Conservation (phyloP, 2,329 filamentous ascomycete genomes). For the Apiospora koreana region DNA sequence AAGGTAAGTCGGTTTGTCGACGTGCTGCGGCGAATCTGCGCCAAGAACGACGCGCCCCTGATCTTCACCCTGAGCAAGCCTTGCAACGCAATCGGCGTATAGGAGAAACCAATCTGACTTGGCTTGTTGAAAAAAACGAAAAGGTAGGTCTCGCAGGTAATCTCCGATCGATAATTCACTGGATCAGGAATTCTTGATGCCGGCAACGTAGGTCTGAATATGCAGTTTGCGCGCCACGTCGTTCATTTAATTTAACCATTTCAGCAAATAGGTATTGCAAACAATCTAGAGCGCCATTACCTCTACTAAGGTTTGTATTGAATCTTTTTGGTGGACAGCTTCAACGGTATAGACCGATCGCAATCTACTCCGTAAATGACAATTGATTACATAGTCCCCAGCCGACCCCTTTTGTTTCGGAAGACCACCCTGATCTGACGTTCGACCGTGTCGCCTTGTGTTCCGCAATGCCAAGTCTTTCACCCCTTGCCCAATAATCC, state of each 20-base stretch:
- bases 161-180: background rate
- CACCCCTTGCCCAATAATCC: background rate
- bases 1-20: slow-evolving; percentile 11
- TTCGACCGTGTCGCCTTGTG: background rate
- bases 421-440: background rate
- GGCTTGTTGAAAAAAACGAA: background rate
- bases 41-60: slow-evolving; percentile 2
- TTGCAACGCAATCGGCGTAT: background rate
- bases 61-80: slow-evolving; percentile 12
- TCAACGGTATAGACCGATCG: background rate
- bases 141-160: background rate
- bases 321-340: background rate
- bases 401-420: background rate
- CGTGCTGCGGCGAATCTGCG: slow-evolving; percentile 6
- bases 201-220: background rate
- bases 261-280: background rate
- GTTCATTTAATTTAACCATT: background rate
- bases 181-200: background rate
- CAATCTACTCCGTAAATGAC: slow-evolving; percentile 1
- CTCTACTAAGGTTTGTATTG: background rate
- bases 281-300: background rate
- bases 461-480: background rate
- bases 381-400: slow-evolving; percentile 8
- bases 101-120: background rate
- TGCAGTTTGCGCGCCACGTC: background rate